Base-by-base conservation (phyloP, 2,329 filamentous ascomycete genomes). In the Cyphellophora europaea region DNA sequence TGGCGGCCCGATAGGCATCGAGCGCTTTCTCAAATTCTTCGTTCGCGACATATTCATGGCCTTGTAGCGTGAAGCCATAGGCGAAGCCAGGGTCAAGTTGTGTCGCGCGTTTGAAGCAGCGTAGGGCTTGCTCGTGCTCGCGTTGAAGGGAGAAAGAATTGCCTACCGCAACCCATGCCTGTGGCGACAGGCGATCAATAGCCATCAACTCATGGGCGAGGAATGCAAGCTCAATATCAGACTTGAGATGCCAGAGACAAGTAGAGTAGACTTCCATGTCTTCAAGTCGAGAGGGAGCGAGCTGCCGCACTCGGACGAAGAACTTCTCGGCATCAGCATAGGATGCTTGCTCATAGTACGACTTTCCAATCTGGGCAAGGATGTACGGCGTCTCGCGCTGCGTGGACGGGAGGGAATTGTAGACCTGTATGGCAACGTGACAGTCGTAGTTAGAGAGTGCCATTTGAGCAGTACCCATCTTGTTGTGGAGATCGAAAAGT, bases 261-360 rank as follows among this genome's bases (percentile, higher is more conserved):
- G 91, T 98, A 11, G 89, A 96, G 61, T 94, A 98, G 21, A 96
- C 79, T 55, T 98, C 91, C 88, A 96, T 95, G 53, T 95, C 88
- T 53, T 93, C 82, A 29, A 93, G 69, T 3, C 85, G 77, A 1
- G 84, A 83, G 1, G 89, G 89, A 10, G 84, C 79, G 47, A 91
- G 69, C 19, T 80, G 74, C 33, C 86, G 79, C 46, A 98, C 74
- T 37, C 79, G 77, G 38, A 77, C 71, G 57, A 94, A 98, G 51
- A 79, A 82, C 45, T 82, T 85, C 54, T 94, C 89, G 3, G 91
- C 86, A 44, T 94, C 85, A 2, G 69, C 66, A 54, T 96, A 95
- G 46, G 81, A 74, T 6, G 82, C 82, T 55, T 89, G 84, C 63
- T 98, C 91, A 55, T 93, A 94, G 53, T 93, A 77, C 12, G 88